Conservation (phyloP, 1,139 yeast genomes). For the Kazachstania sp. region DNA sequence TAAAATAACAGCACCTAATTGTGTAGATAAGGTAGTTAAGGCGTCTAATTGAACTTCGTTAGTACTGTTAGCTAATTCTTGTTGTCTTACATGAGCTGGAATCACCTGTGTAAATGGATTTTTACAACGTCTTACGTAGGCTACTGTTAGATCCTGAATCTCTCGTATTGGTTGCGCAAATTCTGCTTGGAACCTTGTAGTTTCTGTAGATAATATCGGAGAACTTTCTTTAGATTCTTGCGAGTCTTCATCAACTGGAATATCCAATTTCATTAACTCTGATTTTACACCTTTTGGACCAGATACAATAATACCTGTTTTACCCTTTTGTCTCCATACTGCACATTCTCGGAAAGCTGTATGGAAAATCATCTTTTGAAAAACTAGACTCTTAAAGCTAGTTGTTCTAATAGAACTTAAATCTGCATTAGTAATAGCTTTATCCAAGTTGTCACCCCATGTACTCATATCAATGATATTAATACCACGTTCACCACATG, state of each 20-base stretch:
- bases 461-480: neutral
- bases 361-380: conserved; percentile 2
- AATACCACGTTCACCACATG: neutral
- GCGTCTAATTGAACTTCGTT: conserved; percentile 25
- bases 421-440: conserved; percentile 19
- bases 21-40: conserved; percentile 20
- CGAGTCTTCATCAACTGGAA: neutral
- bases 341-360: conserved; percentile 8
- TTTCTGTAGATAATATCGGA: neutral
- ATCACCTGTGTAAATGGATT: conserved; percentile 15
- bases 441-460: conserved; percentile 8
- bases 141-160: conserved; percentile 12
- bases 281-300: conserved; percentile 4
- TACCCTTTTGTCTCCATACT: conserved; percentile 10
- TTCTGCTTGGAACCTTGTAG: conserved; percentile 1
- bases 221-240: neutral
- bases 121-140: conserved; percentile 11
- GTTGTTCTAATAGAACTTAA: conserved; percentile 12
- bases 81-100: conserved; percentile 18
- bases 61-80: conserved; percentile 15
- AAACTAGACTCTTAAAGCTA: conserved; percentile 12
- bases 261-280: neutral
- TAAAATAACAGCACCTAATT: conserved; percentile 15
- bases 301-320: conserved; percentile 10
- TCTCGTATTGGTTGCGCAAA: conserved; percentile 22